These are phyloP conservation scores for Eucalyptus coolabah DNA, from an alignment of 345 rosid genomes.

Conservation along the genomic window DNA sequence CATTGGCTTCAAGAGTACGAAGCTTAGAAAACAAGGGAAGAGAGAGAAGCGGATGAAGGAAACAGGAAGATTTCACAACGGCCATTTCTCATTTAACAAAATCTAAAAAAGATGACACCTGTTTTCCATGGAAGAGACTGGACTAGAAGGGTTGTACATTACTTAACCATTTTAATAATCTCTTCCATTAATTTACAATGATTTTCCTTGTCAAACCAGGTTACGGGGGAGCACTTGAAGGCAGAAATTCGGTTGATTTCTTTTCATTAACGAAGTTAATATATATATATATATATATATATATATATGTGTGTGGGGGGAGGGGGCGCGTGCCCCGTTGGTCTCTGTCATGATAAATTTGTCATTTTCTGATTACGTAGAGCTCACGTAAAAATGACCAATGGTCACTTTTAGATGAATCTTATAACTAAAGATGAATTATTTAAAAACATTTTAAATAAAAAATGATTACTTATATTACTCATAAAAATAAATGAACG, in stretches of 20 bases:
- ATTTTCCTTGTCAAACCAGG: neutral
- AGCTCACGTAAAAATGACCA: too few relatives aligned
- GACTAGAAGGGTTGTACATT: neutral
- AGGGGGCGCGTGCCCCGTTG: rapidly evolving
- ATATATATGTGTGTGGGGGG: too few relatives aligned
- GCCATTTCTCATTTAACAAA: neutral
- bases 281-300: rapidly evolving
- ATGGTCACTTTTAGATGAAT: too few relatives aligned
- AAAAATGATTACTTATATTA: too few relatives aligned
- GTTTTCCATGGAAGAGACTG: neutral
- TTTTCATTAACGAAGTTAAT: too few relatives aligned
- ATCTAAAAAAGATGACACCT: neutral
- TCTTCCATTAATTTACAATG: neutral
- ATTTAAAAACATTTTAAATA: too few relatives aligned
- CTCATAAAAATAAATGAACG: rapidly evolving
- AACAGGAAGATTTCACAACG: neutral
- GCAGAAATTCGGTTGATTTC: too few relatives aligned
- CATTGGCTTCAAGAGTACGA: neutral
- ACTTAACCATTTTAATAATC: neutral
- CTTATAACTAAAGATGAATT: too few relatives aligned
- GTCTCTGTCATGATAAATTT: too few relatives aligned
- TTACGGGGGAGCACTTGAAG: neutral
- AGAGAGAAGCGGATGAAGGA: neutral
- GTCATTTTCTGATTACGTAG: too few relatives aligned
- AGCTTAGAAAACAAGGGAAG: neutral